phyloP scores from a whole-genome alignment of 768 basidiomycete genomes.

The Hypholoma sublateritium region DNA sequence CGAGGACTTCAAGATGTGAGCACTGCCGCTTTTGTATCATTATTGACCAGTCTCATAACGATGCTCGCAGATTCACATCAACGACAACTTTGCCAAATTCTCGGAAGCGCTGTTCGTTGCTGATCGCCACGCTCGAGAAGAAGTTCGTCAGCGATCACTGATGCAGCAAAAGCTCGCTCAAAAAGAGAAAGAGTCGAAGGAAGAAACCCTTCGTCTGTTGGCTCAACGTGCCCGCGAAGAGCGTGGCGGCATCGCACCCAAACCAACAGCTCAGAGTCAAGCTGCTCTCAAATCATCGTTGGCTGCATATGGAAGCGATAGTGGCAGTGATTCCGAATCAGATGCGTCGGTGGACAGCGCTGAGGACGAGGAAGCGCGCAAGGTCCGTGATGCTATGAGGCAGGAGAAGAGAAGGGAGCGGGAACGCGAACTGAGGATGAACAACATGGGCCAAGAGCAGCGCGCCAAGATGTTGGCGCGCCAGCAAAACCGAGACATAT shows the following conservation, averaged over 20 bases:
- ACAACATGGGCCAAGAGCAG: constrained; percentile 97
- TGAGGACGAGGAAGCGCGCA: constrained; percentile 83
- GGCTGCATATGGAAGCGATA: constrained; percentile 86
- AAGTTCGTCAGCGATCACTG: constrained; percentile 91
- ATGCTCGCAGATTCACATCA: constrained; percentile 83
- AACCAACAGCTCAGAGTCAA: constrained; percentile 65
- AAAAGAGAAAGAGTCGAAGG: constrained; percentile 96
- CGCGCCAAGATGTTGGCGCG: constrained; percentile 93
- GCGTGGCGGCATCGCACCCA: constrained; percentile 74
- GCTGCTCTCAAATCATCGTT: constrained; percentile 75
- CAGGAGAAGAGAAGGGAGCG: constrained; percentile 90
- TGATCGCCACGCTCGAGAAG: constrained; percentile 96
- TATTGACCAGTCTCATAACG: background rate
- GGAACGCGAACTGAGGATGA: constrained; percentile 98
- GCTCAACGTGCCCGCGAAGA: constrained; percentile 97
- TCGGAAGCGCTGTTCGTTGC: constrained; percentile 95
- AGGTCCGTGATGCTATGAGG: constrained; percentile 88
- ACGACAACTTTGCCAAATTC: constrained; percentile 99
- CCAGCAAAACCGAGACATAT: constrained; percentile 98
- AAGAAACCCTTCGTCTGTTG: constrained; percentile 90
- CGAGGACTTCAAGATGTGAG: constrained; percentile 95
- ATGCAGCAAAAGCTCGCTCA: constrained; percentile 99
- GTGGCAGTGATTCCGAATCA: constrained; percentile 53
- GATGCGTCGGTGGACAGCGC: constrained; percentile 54
- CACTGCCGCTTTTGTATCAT: constrained; percentile 10